phyloP scores from a whole-genome alignment of 2,329 filamentous ascomycete species.

The Ophiocordyceps camponoti-saundersi region DNA sequence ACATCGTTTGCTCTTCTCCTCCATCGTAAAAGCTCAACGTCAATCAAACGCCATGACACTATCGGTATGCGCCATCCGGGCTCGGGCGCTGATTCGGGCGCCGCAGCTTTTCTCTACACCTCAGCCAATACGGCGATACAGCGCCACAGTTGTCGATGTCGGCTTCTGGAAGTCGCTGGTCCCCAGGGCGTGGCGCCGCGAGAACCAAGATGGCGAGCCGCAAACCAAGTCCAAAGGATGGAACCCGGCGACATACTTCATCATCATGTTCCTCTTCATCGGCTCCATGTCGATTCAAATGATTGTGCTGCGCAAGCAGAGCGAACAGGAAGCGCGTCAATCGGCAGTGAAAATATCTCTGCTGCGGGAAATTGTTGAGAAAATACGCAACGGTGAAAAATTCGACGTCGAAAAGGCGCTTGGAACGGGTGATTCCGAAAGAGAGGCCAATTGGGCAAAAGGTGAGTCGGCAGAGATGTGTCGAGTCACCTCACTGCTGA shows the following conservation, averaged over 20 bases:
- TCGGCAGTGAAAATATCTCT: constrained; percentile 65
- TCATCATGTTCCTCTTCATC: constrained; percentile 69
- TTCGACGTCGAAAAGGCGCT: constrained; percentile 74
- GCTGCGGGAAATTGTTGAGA: constrained; percentile 58
- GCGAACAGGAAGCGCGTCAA: constrained; percentile 52
- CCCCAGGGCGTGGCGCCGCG: constrained; percentile 44
- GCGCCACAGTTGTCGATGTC: constrained; percentile 33
- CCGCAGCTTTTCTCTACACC: not conserved
- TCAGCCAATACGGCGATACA: constrained; percentile 12
- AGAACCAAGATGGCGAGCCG: constrained; percentile 18
- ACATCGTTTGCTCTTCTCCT: not conserved
- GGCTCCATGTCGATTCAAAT: constrained; percentile 93
- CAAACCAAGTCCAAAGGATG: constrained; percentile 37
- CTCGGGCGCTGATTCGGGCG: not conserved
- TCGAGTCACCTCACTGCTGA: not conserved
- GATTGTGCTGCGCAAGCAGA: constrained; percentile 64
- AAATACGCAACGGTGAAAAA: constrained; percentile 52
- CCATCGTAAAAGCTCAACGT: not conserved
- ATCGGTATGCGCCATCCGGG: not conserved
- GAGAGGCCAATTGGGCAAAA: constrained; percentile 79
- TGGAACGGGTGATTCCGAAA: constrained; percentile 57
- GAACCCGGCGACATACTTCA: constrained; percentile 73
- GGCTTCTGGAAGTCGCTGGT: constrained; percentile 56
- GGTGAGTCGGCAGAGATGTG: constrained; percentile 28
- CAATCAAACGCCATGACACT: constrained; percentile 3